A percentile compares a stretch with the other conserved stretches of the same genome.
Evolutionary conservation across 306 rosid genomes (phyloP).

Genomic region (Cicer arietinum): DNA sequence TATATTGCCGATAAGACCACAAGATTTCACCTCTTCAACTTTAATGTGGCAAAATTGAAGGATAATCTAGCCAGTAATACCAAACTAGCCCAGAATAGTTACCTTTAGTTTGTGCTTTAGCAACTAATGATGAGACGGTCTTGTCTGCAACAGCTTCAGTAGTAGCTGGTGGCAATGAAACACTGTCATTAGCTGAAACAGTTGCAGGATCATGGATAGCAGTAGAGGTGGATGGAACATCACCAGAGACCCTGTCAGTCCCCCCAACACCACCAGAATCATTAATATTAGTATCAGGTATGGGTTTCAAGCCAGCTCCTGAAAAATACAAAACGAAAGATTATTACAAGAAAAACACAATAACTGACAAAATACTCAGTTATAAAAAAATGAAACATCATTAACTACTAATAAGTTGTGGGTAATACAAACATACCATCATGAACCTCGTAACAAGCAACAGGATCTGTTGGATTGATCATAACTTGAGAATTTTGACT

Average conservation of each 20-base stretch:
- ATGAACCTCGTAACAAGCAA: slow-evolving; percentile 65
- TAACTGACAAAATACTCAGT: slow-evolving; percentile 39
- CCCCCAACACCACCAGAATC: slow-evolving; percentile 48
- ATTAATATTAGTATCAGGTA: slow-evolving; percentile 39
- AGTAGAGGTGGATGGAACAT: slow-evolving; percentile 60
- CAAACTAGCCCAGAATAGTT: slow-evolving; percentile 29
- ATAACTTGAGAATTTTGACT: slow-evolving; percentile 58
- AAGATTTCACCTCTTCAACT: slow-evolving; percentile 11
- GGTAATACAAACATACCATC: slow-evolving; percentile 51
- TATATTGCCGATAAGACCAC: slow-evolving; percentile 9
- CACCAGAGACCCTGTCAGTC: slow-evolving; percentile 49
- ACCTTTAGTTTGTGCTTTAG: slow-evolving; percentile 88
- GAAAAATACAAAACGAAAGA: slow-evolving; percentile 34
- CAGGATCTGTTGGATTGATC: slow-evolving; percentile 59
- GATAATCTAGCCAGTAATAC: slow-evolving; percentile 27
- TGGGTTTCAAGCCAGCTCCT: slow-evolving; percentile 50
- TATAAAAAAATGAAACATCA: slow-evolving; percentile 41
- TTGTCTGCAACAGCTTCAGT: slow-evolving; percentile 48
- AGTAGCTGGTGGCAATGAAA: slow-evolving; percentile 48
- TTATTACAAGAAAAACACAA: slow-evolving; percentile 38
- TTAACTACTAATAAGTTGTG: slow-evolving; percentile 39
- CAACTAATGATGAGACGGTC: slow-evolving; percentile 54
- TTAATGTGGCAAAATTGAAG: slow-evolving; percentile 31
- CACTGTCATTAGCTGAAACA: slow-evolving; percentile 51
- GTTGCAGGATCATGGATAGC: slow-evolving; percentile 59